Conservation (phyloP, 371 early-diverging fungal species). For the Mortierella polycephala region DNA sequence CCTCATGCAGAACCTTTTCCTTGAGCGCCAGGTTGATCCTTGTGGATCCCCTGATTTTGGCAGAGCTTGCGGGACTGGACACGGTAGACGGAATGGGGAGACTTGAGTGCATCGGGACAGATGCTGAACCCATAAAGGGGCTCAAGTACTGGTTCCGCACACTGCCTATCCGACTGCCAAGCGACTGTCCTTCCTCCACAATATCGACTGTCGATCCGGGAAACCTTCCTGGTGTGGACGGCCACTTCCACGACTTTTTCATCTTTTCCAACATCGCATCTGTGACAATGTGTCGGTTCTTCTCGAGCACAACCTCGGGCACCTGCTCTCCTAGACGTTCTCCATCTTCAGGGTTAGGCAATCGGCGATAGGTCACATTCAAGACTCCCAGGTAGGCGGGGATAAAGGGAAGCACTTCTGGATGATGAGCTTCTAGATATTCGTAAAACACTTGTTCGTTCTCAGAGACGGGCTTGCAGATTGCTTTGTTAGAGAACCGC, state of each 20-base stretch:
- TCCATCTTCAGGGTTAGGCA: conserved; percentile 52
- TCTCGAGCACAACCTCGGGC: conserved; percentile 81
- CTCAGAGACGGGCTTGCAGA: conserved; percentile 87
- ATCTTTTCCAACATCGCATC: conserved; percentile 65
- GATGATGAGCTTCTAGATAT: conserved; percentile 78
- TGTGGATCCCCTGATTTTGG: conserved; percentile 50
- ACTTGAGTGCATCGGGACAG: conserved; percentile 45
- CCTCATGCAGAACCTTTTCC: conserved; percentile 80
- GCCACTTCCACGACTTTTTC: conserved; percentile 54
- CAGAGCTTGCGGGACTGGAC: conserved; percentile 31
- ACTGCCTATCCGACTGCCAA: conserved; percentile 16
- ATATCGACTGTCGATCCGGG: conserved; percentile 54
- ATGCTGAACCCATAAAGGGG: conserved; percentile 28
- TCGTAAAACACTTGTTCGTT: conserved; percentile 93
- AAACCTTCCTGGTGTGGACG: conserved; percentile 53
- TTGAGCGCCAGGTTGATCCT: conserved; percentile 64
- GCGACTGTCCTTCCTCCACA: conserved; percentile 48
- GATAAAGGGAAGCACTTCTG: conserved; percentile 85
- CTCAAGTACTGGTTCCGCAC: conserved; percentile 13
- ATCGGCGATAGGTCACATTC: conserved; percentile 84
- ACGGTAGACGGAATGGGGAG: conserved; percentile 32
- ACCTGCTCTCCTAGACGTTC: conserved; percentile 51
- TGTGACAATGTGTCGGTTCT: conserved; percentile 83
- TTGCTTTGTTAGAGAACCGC: conserved; percentile 85
- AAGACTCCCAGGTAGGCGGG: conserved; percentile 93